These are phyloP conservation scores for Camelina laxa DNA, from an alignment of 345 rosid species.

Conservation along the genomic window DNA sequence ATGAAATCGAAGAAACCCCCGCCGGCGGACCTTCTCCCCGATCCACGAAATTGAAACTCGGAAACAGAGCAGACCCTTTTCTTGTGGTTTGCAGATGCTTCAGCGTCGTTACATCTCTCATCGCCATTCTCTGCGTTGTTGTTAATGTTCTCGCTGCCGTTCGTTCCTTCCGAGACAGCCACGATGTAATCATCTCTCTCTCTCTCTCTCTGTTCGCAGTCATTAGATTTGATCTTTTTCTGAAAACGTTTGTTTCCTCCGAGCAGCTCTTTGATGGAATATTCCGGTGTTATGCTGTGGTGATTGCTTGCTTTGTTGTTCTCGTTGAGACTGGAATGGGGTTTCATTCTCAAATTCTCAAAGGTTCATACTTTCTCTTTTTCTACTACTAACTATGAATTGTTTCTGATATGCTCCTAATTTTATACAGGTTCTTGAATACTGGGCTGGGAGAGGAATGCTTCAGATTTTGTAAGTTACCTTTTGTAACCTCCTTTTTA, in stretches of 20 bases:
- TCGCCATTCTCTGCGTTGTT: conserved; percentile 75
- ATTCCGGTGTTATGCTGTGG: conserved; percentile 88
- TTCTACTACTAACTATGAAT: not conserved
- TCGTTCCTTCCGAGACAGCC: conserved; percentile 71
- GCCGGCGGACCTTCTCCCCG: conserved; percentile 15
- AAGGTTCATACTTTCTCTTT: conserved; percentile 50
- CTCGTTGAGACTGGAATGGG: conserved; percentile 97
- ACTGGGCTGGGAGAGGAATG: conserved; percentile 97
- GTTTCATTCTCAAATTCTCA: conserved; percentile 64
- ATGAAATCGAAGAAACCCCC: conserved; percentile 34
- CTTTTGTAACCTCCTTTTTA: not conserved
- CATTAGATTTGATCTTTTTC: conserved; percentile 20
- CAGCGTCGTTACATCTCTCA: conserved; percentile 64
- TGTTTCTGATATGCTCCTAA: not conserved
- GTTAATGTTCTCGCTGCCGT: conserved; percentile 90
- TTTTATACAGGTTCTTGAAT: conserved; percentile 75
- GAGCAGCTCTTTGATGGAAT: conserved; percentile 85
- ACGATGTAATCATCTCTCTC: conserved; percentile 59
- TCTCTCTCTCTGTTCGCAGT: not conserved
- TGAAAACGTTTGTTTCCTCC: conserved; percentile 11
- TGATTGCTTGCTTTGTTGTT: conserved; percentile 68
- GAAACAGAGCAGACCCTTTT: conserved; percentile 61
- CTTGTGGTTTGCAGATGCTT: conserved; percentile 79
- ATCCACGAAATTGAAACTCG: conserved; percentile 36
- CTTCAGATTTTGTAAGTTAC: conserved; percentile 97